phyloP scores from a whole-genome alignment of 106 monocot genomes.

The Phalaenopsis equestris region DNA sequence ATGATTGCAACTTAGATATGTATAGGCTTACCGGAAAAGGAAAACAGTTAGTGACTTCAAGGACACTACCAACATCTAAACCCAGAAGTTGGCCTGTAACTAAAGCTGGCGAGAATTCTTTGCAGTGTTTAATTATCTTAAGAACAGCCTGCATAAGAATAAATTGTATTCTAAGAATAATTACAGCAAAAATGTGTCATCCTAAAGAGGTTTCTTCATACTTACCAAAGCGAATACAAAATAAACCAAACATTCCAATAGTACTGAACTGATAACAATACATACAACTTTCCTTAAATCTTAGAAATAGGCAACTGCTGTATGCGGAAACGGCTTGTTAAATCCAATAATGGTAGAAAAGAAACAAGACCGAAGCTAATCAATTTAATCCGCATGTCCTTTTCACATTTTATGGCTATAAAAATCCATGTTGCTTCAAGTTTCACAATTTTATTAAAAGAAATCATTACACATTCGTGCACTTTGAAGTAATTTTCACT shows the following conservation, averaged over 20 bases:
- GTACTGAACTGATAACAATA: not conserved
- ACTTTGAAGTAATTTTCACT: not conserved
- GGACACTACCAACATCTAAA: conserved; percentile 91
- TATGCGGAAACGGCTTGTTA: no score
- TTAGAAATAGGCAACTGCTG: not conserved
- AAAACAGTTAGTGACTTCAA: conserved; percentile 97
- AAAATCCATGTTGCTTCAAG: not conserved
- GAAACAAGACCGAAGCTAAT: not conserved
- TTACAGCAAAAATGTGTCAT: not conserved
- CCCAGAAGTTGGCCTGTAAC: conserved; percentile 96
- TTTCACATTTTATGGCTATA: not conserved
- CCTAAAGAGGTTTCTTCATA: not conserved
- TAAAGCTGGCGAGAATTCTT: conserved; percentile 82
- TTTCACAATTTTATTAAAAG: not conserved
- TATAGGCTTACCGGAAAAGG: conserved; percentile 56
- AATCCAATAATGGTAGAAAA: not conserved
- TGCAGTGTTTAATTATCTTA: conserved; percentile 96
- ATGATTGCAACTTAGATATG: not conserved
- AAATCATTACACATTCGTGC: not conserved
- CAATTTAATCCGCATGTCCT: not conserved
- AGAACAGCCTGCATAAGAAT: conserved; percentile 53
- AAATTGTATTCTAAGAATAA: not conserved
- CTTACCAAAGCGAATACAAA: not conserved
- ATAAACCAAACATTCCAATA: not conserved
- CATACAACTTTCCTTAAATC: not conserved